Evolutionary conservation across 257 asterid genomes (phyloP), one percentile per base, ranked within the genome.

Genomic region (Lithospermum erythrorhizon): DNA sequence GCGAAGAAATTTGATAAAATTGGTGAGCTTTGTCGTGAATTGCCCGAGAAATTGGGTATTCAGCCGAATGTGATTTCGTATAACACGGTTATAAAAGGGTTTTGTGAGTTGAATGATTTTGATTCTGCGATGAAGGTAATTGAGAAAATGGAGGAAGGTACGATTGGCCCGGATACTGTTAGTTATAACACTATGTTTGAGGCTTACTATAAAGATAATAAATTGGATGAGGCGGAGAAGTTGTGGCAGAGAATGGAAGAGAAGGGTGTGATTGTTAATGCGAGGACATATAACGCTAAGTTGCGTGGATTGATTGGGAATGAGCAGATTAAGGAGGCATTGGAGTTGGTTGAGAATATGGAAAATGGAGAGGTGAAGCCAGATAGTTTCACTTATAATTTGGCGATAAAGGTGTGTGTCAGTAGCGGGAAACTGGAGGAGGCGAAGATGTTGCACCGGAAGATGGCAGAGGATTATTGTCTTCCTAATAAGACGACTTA

Each of bases 161-260:
- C 57, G 8, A 64, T 78, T 3, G 13, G 22, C 21, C 86, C 78
- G 1, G 64, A 77, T 57, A 41, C 51, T 8, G 60, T 68, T 2
- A 76, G 76, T 19, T 82, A 67, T 37, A 53, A 69, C 71, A 68
- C 79, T 20, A 66, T 78, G 13, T 61, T 82, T 13, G 57, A 19
- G 11, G 68, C 70, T 1, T 70, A 76, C 19, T 70, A 75, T 30
- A 14, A 45, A 55, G 21, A 14, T 0, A 73, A 63, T 6, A 75
- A 63, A 41, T 41, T 71, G 24, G 55, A 65, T 0, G 81, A 75
- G 24, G 86, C 79, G 18, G 84, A 82, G 18, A 71, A 66, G 18
- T 20, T 75, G 3, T 81, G 94, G 86, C 29, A 3, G 19, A 22
- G 66, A 72, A 85, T 85, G 90, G 78, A 58, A 29, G 68, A 74